A percentile compares a stretch with the other conserved stretches of the same genome.
Conservation (phyloP, 768 basidiomycete genomes). For the Lepiota brunneoincarnata region DNA sequence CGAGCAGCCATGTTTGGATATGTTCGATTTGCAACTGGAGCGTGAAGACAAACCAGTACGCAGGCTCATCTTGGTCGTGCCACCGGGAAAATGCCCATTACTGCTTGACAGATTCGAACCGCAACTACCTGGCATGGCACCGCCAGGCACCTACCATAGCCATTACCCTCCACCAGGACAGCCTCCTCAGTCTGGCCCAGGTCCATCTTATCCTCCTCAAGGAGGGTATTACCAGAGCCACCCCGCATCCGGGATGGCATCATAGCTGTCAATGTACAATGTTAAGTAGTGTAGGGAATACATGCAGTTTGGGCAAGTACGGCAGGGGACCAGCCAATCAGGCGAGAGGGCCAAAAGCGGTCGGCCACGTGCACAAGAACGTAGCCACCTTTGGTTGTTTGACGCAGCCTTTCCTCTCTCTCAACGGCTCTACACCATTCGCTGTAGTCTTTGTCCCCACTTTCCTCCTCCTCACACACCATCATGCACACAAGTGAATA, state of each 20-base stretch:
- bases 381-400: constrained; percentile 28
- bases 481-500: constrained; percentile 91
- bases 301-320: not conserved
- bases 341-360: too few species aligned
- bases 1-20: constrained; percentile 56
- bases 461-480: constrained; percentile 19
- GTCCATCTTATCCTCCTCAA: constrained; percentile 5
- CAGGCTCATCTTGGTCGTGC: constrained; percentile 33
- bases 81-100: not conserved
- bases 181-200: constrained; percentile 11
- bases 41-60: constrained; percentile 39
- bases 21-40: constrained; percentile 66
- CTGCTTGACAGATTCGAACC: constrained; percentile 23
- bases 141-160: not conserved
- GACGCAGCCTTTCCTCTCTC: constrained; percentile 31
- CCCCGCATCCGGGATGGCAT: not conserved
- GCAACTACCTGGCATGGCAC: not conserved
- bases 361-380: constrained; percentile 29
- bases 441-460: constrained; percentile 25
- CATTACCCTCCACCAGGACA: constrained; percentile 11
- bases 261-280: not conserved
- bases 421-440: constrained; percentile 29
- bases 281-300: not conserved
- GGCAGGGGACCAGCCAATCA: too few species aligned
- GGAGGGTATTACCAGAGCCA: constrained; percentile 5